phyloP scores from a whole-genome alignment of 225 moss, liverwort and hornwort genomes.

The Marchantia polymorpha region DNA sequence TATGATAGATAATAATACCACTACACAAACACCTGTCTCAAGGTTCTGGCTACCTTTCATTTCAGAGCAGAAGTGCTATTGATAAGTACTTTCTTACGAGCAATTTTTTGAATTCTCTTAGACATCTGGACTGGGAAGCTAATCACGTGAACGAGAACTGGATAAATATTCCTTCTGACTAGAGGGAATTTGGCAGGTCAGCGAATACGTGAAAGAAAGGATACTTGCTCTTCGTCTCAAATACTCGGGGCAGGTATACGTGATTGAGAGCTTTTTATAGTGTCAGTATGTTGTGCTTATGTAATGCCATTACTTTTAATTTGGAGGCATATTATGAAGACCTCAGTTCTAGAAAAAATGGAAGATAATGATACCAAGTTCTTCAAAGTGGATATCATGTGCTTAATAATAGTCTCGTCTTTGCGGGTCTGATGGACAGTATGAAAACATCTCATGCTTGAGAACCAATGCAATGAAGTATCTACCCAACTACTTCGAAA shows the following conservation, averaged over 20 bases:
- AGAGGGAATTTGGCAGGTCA: conserved; percentile 51
- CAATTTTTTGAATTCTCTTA: neutral
- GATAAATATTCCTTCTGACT: neutral
- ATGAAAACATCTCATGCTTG: conserved; percentile 73
- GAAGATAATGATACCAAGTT: no score
- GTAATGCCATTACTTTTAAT: neutral
- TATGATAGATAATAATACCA: neutral
- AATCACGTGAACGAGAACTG: neutral
- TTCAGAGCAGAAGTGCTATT: neutral
- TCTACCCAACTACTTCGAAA: conserved; percentile 93
- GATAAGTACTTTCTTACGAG: neutral
- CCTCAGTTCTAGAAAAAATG: no score
- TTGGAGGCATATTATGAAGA: no score
- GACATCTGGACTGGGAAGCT: no score
- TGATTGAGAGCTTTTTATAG: neutral
- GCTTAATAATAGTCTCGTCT: neutral
- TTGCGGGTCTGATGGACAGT: conserved; percentile 44
- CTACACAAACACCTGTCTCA: neutral
- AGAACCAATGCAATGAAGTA: conserved; percentile 98
- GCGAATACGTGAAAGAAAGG: conserved; percentile 97
- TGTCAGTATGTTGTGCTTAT: neutral
- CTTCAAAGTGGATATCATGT: neutral
- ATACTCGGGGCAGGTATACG: conserved; percentile 68
- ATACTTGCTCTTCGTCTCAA: conserved; percentile 70
- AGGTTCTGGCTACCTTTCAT: neutral